phyloP scores from a whole-genome alignment of 768 basidiomycete genomes.

The Podaxis mareebaensis region DNA sequence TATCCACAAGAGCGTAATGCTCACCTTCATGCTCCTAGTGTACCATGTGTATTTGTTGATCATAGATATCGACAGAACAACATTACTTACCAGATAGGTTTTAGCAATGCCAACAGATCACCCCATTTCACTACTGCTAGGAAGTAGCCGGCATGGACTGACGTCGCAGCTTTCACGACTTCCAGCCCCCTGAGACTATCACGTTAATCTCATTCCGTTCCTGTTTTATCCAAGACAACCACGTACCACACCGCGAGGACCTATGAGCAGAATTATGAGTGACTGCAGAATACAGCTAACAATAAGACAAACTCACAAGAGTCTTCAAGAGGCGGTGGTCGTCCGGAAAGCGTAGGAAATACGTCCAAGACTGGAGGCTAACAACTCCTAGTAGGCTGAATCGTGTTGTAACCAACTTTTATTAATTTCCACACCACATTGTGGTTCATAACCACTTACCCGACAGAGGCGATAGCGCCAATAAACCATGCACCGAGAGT shows the following conservation, averaged over 20 bases:
- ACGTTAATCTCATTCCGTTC: neutral
- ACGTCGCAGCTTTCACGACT: neutral
- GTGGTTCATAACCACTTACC: neutral
- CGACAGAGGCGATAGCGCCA: conserved; percentile 5
- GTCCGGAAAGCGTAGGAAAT: conserved; percentile 5
- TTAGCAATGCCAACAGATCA: neutral
- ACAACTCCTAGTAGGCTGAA: conserved; percentile 4
- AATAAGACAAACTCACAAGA: neutral
- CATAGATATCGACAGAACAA: neutral
- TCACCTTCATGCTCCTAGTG: conserved; percentile 4
- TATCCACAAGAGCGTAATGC: neutral
- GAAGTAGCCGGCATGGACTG: neutral
- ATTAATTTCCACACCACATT: neutral
- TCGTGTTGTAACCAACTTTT: neutral
- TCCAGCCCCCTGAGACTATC: neutral
- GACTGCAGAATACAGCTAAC: neutral
- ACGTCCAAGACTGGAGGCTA: conserved; percentile 6
- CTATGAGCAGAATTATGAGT: neutral
- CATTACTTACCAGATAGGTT: neutral
- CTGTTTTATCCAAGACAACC: too few species aligned
- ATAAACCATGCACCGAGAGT: conserved; percentile 10
- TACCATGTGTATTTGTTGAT: neutral
- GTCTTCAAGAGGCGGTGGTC: neutral
- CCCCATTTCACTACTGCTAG: conserved; percentile 4
- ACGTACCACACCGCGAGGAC: conserved; percentile 1